Conservation (phyloP, 345 rosid genomes). For the Gossypium arboreum region DNA sequence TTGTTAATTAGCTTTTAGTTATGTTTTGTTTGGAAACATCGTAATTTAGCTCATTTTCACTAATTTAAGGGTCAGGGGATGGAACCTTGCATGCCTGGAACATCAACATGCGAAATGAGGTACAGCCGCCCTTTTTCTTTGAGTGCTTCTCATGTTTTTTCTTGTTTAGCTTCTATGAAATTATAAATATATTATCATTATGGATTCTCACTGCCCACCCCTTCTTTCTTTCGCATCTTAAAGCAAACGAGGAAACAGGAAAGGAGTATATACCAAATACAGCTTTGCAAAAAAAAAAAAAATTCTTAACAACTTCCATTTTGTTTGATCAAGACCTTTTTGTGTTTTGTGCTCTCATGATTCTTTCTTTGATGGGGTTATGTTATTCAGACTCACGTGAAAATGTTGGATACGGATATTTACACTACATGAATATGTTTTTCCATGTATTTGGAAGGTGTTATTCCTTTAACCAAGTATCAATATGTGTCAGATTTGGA, state of each 20-base stretch:
- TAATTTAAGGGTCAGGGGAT: conserved; percentile 79
- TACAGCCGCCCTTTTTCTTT: conserved; percentile 21
- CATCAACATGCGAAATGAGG: conserved; percentile 73
- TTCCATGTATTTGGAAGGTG: not conserved
- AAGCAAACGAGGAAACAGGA: not conserved
- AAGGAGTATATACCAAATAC: not conserved
- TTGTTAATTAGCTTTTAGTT: not conserved
- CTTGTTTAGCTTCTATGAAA: not conserved
- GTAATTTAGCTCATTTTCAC: not conserved
- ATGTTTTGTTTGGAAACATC: not conserved
- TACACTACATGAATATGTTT: not conserved
- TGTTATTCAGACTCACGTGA: not conserved
- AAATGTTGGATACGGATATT: not conserved
- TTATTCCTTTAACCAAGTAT: not conserved
- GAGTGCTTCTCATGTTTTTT: not conserved
- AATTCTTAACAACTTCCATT: not conserved
- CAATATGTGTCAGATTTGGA: not conserved
- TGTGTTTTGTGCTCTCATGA: not conserved
- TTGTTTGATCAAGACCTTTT: not conserved
- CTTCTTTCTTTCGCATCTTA: not conserved
- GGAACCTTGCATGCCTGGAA: conserved; percentile 90
- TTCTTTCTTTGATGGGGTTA: not conserved
- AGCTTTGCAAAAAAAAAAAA: not conserved
- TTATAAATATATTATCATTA: not conserved
- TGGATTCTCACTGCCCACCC: not conserved